These are phyloP conservation scores for Monascus ruber DNA, from an alignment of 2,329 filamentous ascomycete species.

Conservation along the genomic window DNA sequence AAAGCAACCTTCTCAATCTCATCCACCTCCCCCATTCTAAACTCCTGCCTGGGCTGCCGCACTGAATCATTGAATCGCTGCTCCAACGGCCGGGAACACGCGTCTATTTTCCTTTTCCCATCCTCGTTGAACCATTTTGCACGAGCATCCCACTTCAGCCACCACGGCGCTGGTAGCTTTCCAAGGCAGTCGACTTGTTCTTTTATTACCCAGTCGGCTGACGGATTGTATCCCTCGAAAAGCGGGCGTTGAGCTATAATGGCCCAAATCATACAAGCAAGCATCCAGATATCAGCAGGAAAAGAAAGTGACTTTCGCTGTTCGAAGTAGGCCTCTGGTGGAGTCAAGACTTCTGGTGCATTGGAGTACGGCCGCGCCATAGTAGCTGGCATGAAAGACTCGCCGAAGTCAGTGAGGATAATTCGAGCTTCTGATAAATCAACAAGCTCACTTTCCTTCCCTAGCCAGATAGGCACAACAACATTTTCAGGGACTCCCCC, in stretches of 20 bases:
- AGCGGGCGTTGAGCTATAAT: constrained; percentile 16
- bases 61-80: constrained; percentile 7
- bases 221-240: constrained; percentile 11
- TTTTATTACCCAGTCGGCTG: constrained; percentile 11
- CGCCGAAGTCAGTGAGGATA: constrained; percentile 15
- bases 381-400: constrained; percentile 9
- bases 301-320: constrained; percentile 18
- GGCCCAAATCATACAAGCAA: constrained; percentile 22
- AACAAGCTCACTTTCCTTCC: constrained; percentile 11
- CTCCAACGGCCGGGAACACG: constrained; percentile 3
- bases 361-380: constrained; percentile 5
- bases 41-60: constrained; percentile 14
- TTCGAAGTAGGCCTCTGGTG: constrained; percentile 24
- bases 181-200: constrained; percentile 17
- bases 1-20: constrained; percentile 12
- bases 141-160: constrained; percentile 12
- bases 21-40: constrained; percentile 6
- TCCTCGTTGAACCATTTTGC: constrained; percentile 13
- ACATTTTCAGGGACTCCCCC: constrained; percentile 8
- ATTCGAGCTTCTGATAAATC: constrained; percentile 10
- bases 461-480: constrained; percentile 13
- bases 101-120: constrained; percentile 1
- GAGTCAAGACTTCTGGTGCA: constrained; percentile 11
- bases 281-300: constrained; percentile 14
- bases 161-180: constrained; percentile 11